Percentiles rank a stretch among this genome's conserved stretches.
Evolutionary conservation across 306 rosid species (phyloP).

Genomic region (Ormosia emarginata): DNA sequence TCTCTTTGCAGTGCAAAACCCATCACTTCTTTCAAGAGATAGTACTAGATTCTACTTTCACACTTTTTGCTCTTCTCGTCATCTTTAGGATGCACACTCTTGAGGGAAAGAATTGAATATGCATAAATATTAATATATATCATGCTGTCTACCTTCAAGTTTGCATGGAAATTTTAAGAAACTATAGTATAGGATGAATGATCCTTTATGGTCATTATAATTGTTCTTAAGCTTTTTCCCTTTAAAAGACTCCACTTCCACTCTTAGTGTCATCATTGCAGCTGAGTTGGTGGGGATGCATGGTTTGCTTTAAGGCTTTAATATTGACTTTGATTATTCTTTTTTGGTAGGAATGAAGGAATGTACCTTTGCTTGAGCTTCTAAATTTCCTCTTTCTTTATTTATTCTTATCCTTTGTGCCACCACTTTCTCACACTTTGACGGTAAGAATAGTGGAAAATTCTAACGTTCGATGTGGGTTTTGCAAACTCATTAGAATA

Average conservation of each 20-base stretch:
- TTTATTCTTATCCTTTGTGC: conserved; percentile 29
- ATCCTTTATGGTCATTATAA: conserved; percentile 33
- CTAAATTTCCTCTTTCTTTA: conserved; percentile 35
- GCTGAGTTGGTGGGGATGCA: conserved; percentile 52
- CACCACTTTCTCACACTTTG: conserved; percentile 43
- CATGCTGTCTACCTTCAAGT: background rate
- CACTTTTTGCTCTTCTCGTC: conserved; percentile 53
- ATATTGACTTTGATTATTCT: conserved; percentile 38
- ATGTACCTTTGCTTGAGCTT: conserved; percentile 57
- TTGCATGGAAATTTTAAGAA: conserved; percentile 49
- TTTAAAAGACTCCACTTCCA: conserved; percentile 49
- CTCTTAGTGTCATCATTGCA: conserved; percentile 66
- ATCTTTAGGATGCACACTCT: conserved; percentile 18
- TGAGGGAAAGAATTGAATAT: background rate
- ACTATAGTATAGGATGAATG: background rate
- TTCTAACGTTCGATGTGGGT: background rate
- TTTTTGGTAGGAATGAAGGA: conserved; percentile 50
- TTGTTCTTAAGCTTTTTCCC: conserved; percentile 22
- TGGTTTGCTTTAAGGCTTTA: conserved; percentile 38
- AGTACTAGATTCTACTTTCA: conserved; percentile 65
- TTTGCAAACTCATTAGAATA: background rate
- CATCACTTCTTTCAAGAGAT: conserved; percentile 80
- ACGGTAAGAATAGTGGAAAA: conserved; percentile 14
- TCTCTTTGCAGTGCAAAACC: conserved; percentile 65
- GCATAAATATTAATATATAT: background rate